Conservation (phyloP, 75 land plant species). For the Larix kaempferi region DNA sequence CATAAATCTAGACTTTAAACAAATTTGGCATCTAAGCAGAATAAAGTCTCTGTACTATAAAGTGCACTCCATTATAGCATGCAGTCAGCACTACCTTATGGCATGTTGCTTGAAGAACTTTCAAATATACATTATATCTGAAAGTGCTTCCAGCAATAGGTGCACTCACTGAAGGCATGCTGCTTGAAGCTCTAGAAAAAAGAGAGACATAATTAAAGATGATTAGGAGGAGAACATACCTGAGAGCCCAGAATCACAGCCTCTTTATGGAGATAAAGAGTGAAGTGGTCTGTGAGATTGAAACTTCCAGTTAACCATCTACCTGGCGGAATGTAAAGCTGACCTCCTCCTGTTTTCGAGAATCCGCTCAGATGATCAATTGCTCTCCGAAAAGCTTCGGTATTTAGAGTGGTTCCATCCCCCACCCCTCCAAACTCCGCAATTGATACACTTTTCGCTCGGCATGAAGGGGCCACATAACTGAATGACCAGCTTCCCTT, state of each 20-base stretch:
- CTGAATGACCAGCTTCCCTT: background rate
- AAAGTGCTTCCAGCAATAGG: no score
- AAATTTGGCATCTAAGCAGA: no score
- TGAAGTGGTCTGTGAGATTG: slow-evolving; percentile 55
- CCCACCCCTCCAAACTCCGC: slow-evolving; percentile 47
- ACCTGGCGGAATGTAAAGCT: slow-evolving; percentile 47
- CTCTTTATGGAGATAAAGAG: slow-evolving; percentile 44
- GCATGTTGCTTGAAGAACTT: no score
- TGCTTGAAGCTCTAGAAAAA: no score
- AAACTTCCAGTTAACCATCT: slow-evolving; percentile 63
- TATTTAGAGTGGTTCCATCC: slow-evolving; percentile 47
- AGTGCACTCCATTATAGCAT: no score
- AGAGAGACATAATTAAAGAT: no score
- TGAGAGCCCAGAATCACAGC: slow-evolving; percentile 60
- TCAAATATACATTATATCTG: no score
- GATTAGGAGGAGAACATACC: slow-evolving; percentile 5
- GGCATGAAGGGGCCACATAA: slow-evolving; percentile 9
- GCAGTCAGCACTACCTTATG: no score
- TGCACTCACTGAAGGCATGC: no score
- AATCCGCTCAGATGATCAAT: slow-evolving; percentile 20
- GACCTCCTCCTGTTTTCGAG: slow-evolving; percentile 34
- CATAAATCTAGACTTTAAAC: no score
- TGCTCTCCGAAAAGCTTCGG: slow-evolving; percentile 38
- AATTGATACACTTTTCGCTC: slow-evolving; percentile 30
- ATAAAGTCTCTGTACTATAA: no score